Conservation (phyloP, 2,329 filamentous ascomycete species). For the Fusarium albosuccineum region DNA sequence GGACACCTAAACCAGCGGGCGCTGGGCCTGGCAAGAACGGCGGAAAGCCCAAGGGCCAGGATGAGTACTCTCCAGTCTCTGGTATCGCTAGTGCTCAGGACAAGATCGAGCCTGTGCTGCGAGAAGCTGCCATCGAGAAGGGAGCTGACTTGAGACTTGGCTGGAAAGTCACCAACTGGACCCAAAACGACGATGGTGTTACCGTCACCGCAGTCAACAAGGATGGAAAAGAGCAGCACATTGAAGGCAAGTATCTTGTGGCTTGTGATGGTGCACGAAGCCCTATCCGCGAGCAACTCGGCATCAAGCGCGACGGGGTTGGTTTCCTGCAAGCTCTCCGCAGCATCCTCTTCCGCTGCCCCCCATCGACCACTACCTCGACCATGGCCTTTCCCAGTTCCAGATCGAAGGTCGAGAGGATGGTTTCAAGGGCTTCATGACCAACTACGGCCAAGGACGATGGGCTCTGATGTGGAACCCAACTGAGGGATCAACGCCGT, state of each 20-base stretch:
- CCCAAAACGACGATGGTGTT: constrained; percentile 36
- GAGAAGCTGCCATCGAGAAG: constrained; percentile 47
- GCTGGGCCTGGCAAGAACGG: background rate
- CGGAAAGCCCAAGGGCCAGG: background rate
- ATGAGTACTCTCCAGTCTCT: constrained; percentile 25
- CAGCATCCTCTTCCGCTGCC: constrained; percentile 52
- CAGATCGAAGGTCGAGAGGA: constrained; percentile 44
- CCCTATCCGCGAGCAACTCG: constrained; percentile 44
- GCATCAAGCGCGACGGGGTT: constrained; percentile 45
- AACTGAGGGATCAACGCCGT: background rate
- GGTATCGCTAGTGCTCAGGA: constrained; percentile 55
- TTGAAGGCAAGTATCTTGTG: constrained; percentile 54
- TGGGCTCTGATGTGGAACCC: constrained; percentile 41
- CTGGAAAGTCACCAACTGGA: constrained; percentile 47
- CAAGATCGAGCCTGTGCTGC: constrained; percentile 55
- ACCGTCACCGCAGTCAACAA: constrained; percentile 4
- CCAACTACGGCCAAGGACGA: constrained; percentile 42
- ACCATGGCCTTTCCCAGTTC: constrained; percentile 51
- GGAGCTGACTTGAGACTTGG: constrained; percentile 53
- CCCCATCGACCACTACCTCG: constrained; percentile 46
- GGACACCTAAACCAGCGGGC: constrained; percentile 35
- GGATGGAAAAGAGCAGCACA: constrained; percentile 22
- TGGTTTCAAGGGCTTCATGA: constrained; percentile 45
- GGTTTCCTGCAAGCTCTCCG: constrained; percentile 50
- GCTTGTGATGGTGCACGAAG: constrained; percentile 54